These are phyloP conservation scores for Aureobasidium sp. DNA, from an alignment of 2,329 filamentous ascomycete species.

Conservation along the genomic window DNA sequence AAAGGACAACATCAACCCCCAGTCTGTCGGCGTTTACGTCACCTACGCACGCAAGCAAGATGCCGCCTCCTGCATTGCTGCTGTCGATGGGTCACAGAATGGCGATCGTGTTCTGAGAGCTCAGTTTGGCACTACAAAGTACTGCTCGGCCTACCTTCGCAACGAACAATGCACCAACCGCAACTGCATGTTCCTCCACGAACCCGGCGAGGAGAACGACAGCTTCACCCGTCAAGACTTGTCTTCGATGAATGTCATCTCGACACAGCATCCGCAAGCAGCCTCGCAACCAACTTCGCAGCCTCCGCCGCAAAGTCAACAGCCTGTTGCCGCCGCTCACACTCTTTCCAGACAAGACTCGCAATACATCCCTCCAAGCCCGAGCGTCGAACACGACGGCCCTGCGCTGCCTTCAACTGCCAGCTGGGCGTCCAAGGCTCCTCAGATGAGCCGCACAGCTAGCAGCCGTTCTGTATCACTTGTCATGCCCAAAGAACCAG, in stretches of 20 bases:
- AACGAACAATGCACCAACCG: slow-evolving; percentile 92
- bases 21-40: slow-evolving; percentile 95
- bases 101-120: slow-evolving; percentile 75
- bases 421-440: slow-evolving; percentile 77
- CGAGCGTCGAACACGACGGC: slow-evolving; percentile 55
- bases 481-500: slow-evolving; percentile 1
- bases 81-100: slow-evolving; percentile 88
- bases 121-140: slow-evolving; percentile 88
- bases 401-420: slow-evolving; percentile 90
- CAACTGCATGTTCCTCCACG: slow-evolving; percentile 96
- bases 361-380: slow-evolving; percentile 20
- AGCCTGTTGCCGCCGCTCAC: slow-evolving; percentile 44
- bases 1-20: slow-evolving; percentile 66
- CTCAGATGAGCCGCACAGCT: slow-evolving; percentile 32
- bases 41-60: slow-evolving; percentile 91
- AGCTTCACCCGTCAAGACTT: slow-evolving; percentile 92
- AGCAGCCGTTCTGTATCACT: slow-evolving; percentile 8
- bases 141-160: slow-evolving; percentile 93
- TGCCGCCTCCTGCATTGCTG: slow-evolving; percentile 79
- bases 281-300: slow-evolving; percentile 33
- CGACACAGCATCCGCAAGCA: slow-evolving; percentile 57
- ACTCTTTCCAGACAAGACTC: slow-evolving; percentile 58
- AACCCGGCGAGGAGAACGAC: slow-evolving; percentile 95
- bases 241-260: slow-evolving; percentile 87
- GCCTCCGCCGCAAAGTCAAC: slow-evolving; percentile 43